Percentiles rank a stretch among this genome's conserved stretches.
Conservation (phyloP, 2,329 filamentous ascomycete genomes). For the Paraphoma sp. region DNA sequence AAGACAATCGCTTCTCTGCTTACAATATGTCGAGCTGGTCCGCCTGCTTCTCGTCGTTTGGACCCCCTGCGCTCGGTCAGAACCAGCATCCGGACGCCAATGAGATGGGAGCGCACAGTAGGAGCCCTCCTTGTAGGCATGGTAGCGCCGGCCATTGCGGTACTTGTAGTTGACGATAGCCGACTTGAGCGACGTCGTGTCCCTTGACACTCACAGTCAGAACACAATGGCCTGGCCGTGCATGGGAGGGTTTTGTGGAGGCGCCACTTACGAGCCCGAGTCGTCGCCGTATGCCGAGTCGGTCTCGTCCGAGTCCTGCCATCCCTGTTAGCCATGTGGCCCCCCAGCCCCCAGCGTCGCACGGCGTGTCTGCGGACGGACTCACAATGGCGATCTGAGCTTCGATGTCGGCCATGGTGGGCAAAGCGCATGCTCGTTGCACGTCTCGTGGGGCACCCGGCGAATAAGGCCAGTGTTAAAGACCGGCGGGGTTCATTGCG, state of each 20-base stretch:
- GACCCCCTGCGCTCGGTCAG: conserved; percentile 21
- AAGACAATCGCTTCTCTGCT: neutral
- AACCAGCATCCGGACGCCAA: neutral
- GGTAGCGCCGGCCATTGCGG: conserved; percentile 37
- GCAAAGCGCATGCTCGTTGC: neutral
- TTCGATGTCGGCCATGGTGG: conserved; percentile 22
- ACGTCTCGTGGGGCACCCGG: neutral
- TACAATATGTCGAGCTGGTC: conserved; percentile 50
- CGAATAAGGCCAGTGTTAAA: neutral
- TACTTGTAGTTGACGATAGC: conserved; percentile 33
- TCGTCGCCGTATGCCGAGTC: conserved; percentile 29
- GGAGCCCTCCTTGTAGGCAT: conserved; percentile 34
- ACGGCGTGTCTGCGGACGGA: too few relatives aligned
- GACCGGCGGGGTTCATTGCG: neutral
- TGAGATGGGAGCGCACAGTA: conserved; percentile 25
- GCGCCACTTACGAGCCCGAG: conserved; percentile 18
- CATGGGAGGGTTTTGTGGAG: neutral
- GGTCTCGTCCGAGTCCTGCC: conserved; percentile 21
- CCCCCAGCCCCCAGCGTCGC: too few relatives aligned
- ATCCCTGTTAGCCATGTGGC: conserved; percentile 2
- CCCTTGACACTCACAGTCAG: conserved; percentile 17
- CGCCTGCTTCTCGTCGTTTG: conserved; percentile 47
- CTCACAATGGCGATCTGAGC: conserved; percentile 24
- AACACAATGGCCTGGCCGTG: neutral
- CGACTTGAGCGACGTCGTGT: conserved; percentile 32